phyloP scores from a whole-genome alignment of 495 filamentous ascomycete species.

The Staphylotrichum tortipilum region DNA sequence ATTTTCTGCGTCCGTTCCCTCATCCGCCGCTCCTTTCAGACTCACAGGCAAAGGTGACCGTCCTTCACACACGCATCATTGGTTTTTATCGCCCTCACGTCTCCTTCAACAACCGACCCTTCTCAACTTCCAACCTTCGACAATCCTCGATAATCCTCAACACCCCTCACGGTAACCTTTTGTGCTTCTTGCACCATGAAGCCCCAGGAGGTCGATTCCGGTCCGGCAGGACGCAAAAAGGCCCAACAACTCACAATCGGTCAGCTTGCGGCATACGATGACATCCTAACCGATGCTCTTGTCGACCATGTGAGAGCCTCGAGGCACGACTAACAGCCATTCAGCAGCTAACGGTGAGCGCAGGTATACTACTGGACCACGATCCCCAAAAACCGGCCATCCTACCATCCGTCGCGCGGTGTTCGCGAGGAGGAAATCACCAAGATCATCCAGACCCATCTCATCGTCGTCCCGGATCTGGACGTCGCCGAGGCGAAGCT shows the following conservation, averaged over 20 bases:
- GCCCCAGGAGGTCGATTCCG: too few relatives aligned
- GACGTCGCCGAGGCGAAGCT: conserved; percentile 60
- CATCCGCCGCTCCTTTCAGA: too few relatives aligned
- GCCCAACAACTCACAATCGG: conserved; percentile 70
- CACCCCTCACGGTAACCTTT: too few relatives aligned
- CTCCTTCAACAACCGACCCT: not conserved
- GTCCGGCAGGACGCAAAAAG: too few relatives aligned
- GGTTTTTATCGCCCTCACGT: too few relatives aligned
- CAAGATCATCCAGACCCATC: conserved; percentile 63
- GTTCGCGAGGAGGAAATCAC: conserved; percentile 73
- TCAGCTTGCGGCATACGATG: conserved; percentile 88
- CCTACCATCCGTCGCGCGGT: conserved; percentile 75
- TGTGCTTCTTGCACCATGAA: too few relatives aligned
- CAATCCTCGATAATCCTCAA: too few relatives aligned
- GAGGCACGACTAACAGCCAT: not conserved
- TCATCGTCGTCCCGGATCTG: conserved; percentile 67
- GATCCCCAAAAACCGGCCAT: conserved; percentile 86
- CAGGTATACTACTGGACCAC: conserved; percentile 93
- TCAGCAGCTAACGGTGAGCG: not conserved
- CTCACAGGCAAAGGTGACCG: conserved; percentile 3
- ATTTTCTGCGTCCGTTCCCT: conserved; percentile 1
- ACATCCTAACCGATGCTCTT: conserved; percentile 90
- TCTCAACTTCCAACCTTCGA: too few relatives aligned
- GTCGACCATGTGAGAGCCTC: conserved; percentile 73
- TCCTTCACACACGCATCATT: not conserved